Evolutionary conservation across 1,139 yeast genomes (phyloP).

Genomic region (Taiozyma sp.): DNA sequence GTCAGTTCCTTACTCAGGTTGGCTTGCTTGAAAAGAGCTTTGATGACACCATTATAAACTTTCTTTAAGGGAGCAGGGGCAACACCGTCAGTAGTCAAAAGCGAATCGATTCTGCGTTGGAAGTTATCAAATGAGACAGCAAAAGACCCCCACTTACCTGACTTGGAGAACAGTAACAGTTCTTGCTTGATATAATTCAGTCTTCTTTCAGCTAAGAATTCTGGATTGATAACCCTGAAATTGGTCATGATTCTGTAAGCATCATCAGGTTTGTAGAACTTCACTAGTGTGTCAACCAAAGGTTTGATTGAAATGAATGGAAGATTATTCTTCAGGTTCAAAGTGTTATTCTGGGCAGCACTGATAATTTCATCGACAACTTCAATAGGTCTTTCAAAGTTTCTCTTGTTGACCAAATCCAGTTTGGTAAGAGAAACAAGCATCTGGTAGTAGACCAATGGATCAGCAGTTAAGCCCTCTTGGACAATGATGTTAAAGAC

Average conservation of each 20-base stretch:
- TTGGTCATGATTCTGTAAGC: slow-evolving; percentile 28
- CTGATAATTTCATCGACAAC: slow-evolving; percentile 27
- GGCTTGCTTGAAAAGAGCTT: slow-evolving; percentile 7
- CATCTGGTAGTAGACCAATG: slow-evolving; percentile 36
- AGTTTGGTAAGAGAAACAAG: slow-evolving; percentile 38
- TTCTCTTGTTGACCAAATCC: slow-evolving; percentile 28
- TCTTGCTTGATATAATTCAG: slow-evolving; percentile 28
- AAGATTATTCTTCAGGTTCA: slow-evolving; percentile 21
- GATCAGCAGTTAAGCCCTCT: slow-evolving; percentile 28
- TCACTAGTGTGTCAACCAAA: slow-evolving; percentile 26
- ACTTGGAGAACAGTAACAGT: slow-evolving; percentile 26
- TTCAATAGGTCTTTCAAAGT: slow-evolving; percentile 24
- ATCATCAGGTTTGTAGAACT: slow-evolving; percentile 25
- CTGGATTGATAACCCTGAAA: slow-evolving; percentile 22
- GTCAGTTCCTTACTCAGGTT: slow-evolving; percentile 1
- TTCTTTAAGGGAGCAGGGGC: slow-evolving; percentile 24
- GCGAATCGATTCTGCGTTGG: slow-evolving; percentile 23
- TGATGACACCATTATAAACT: slow-evolving; percentile 15
- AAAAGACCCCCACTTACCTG: slow-evolving; percentile 30
- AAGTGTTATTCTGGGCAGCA: slow-evolving; percentile 20
- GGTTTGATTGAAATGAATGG: slow-evolving; percentile 30
- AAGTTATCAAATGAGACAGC: slow-evolving; percentile 24
- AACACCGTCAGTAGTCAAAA: slow-evolving; percentile 19
- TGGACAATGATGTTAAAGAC: slow-evolving; percentile 39
- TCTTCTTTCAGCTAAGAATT: slow-evolving; percentile 21